A percentile compares a stretch with the other conserved stretches of the same genome.
Conservation (phyloP, 75 land plant species). For the Sequoiadendron giganteum region DNA sequence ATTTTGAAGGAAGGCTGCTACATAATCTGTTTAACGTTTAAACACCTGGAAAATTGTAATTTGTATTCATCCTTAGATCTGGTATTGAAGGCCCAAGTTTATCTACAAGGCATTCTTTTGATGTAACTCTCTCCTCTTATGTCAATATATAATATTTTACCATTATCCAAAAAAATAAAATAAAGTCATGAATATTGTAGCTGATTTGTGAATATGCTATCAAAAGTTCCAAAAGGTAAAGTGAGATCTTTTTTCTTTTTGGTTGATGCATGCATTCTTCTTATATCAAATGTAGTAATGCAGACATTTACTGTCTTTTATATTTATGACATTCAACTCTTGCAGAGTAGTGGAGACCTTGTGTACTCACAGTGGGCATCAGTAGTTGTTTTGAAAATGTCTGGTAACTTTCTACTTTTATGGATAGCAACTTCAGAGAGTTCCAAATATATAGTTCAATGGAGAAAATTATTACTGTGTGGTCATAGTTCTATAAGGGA, state of each 20-base stretch:
- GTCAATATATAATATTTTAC: too few relatives aligned
- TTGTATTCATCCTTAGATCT: too few relatives aligned
- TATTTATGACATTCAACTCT: neutral
- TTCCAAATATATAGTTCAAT: neutral
- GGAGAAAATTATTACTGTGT: neutral
- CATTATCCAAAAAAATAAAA: too few relatives aligned
- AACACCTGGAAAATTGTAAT: too few relatives aligned
- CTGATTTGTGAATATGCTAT: neutral
- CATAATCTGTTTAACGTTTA: too few relatives aligned
- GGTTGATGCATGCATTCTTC: neutral
- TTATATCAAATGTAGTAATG: neutral
- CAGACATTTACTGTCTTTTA: neutral
- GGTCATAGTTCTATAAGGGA: neutral
- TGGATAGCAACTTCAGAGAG: neutral
- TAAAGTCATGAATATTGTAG: neutral
- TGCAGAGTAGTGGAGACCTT: neutral
- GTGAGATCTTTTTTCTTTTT: neutral
- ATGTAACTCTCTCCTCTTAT: too few relatives aligned
- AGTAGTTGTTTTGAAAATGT: neutral
- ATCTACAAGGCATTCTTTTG: too few relatives aligned
- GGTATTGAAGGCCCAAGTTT: too few relatives aligned
- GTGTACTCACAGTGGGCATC: neutral
- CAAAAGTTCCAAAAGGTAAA: neutral
- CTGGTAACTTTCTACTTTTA: neutral
- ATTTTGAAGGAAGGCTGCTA: too few relatives aligned